A percentile compares a stretch with the other conserved stretches of the same genome.
Evolutionary conservation across 2,329 filamentous ascomycete species (phyloP).

Genomic region (Colletotrichum horii): DNA sequence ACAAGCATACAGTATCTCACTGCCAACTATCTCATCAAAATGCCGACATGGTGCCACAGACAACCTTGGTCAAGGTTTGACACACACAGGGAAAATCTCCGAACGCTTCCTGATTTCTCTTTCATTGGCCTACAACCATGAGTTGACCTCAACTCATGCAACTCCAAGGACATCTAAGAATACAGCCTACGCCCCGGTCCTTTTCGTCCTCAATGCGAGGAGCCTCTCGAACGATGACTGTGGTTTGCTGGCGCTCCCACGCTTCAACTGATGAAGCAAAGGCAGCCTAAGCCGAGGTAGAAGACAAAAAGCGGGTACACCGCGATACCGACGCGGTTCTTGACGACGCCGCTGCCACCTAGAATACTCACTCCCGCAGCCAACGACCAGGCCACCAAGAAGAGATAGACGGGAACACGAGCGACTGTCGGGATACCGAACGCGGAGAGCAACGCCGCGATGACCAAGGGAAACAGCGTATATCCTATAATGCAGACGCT

Average conservation of each 20-base stretch:
- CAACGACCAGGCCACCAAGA: conserved; percentile 89
- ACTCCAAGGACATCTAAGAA: conserved; percentile 5
- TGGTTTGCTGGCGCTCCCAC: not conserved
- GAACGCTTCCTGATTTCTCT: not conserved
- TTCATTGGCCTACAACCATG: not conserved
- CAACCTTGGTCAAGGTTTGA: not conserved
- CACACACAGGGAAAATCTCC: not conserved
- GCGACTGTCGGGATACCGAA: conserved; percentile 79
- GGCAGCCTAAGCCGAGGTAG: conserved; percentile 88
- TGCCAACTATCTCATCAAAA: not conserved
- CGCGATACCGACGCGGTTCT: conserved; percentile 90
- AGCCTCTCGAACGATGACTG: not conserved
- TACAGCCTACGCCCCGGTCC: not conserved
- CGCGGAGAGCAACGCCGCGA: conserved; percentile 88
- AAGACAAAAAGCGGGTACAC: conserved; percentile 96
- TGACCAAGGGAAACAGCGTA: conserved; percentile 94
- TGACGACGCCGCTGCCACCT: conserved; percentile 92
- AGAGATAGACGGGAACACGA: conserved; percentile 87
- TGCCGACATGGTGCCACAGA: not conserved
- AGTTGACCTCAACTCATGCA: not conserved
- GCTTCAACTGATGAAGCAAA: conserved; percentile 92
- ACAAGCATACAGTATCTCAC: not conserved
- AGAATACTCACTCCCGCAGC: conserved; percentile 96
- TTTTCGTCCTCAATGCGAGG: not conserved
- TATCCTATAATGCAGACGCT: conserved; percentile 98